Percentiles rank a stretch among this genome's conserved stretches.
Evolutionary conservation across 306 rosid genomes (phyloP).

Genomic region (Cicer pinnatifidum): DNA sequence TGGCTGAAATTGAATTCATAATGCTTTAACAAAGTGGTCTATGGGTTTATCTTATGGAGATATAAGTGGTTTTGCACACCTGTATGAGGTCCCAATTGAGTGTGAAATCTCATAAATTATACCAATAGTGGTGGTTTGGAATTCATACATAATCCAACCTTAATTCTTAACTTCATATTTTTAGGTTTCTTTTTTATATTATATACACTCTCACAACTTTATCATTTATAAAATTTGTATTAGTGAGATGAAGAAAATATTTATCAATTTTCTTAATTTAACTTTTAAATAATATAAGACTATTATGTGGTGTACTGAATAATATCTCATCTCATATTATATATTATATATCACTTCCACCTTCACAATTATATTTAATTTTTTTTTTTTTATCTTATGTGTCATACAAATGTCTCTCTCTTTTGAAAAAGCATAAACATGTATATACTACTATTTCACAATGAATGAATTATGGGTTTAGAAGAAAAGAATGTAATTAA

Average conservation of each 20-base stretch:
- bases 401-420: conserved; percentile 43
- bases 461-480: conserved; percentile 10
- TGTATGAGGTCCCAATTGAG: conserved; percentile 59
- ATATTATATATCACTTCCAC: not conserved
- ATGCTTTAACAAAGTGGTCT: conserved; percentile 30
- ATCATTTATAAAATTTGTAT: too few relatives aligned
- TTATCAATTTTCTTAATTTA: too few relatives aligned
- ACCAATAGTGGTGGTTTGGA: conserved; percentile 48
- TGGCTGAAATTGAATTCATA: conserved; percentile 25
- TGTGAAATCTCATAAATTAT: conserved; percentile 51
- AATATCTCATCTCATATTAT: not conserved
- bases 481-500: conserved; percentile 16
- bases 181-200: too few relatives aligned
- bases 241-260: too few relatives aligned
- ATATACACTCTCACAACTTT: too few relatives aligned
- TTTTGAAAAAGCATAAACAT: conserved; percentile 38
- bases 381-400: conserved; percentile 6
- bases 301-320: too few relatives aligned
- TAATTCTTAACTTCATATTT: too few relatives aligned
- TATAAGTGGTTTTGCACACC: conserved; percentile 43
- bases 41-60: conserved; percentile 17
- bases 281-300: too few relatives aligned
- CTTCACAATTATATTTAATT: not conserved
- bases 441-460: not conserved
- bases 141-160: conserved; percentile 24